Conservation (phyloP, 2,329 filamentous ascomycete species). For the Sporothrix dimorphospora region DNA sequence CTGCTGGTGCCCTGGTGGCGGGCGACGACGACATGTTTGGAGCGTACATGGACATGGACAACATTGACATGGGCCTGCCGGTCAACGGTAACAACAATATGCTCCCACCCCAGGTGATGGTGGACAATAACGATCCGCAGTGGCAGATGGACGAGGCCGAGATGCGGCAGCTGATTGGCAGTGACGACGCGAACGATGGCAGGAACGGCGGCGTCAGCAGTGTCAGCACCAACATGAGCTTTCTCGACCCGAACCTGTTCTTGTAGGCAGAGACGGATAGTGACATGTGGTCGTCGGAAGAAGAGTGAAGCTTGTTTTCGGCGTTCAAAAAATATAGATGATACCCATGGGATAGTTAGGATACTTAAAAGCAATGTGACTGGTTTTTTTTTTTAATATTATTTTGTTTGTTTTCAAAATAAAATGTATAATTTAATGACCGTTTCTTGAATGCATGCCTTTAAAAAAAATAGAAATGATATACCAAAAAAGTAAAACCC, state of each 20-base stretch:
- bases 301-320: neutral
- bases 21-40: slow-evolving; percentile 26
- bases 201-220: neutral
- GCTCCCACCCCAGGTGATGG: neutral
- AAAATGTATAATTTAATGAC: neutral
- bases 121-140: slow-evolving; percentile 26
- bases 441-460: neutral
- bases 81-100: neutral
- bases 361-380: slow-evolving; percentile 5
- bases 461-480: neutral
- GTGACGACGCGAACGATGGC: slow-evolving; percentile 27
- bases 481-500: neutral
- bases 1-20: neutral
- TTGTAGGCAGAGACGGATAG: neutral
- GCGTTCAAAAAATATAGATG: neutral
- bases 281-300: neutral
- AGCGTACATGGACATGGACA: slow-evolving; percentile 21
- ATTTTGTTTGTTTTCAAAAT: neutral
- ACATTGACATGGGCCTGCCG: neutral
- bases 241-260: slow-evolving; percentile 33
- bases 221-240: neutral
- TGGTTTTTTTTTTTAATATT: neutral
- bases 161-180: slow-evolving; percentile 37
- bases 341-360: slow-evolving; percentile 2
- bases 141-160: slow-evolving; percentile 38